phyloP scores from a whole-genome alignment of 371 early-diverging fungal species.

The Mucor plumbeus region DNA sequence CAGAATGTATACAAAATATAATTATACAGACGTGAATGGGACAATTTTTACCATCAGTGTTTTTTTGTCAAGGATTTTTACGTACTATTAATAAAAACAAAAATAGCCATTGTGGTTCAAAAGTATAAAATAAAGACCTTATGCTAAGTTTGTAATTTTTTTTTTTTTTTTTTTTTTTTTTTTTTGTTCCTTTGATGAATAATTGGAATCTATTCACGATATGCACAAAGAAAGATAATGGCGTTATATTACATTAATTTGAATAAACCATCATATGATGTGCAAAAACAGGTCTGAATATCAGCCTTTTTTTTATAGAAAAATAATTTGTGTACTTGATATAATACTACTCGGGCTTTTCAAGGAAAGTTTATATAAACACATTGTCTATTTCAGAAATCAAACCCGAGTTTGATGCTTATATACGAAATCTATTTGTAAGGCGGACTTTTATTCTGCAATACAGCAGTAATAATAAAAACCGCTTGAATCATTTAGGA shows the following conservation, averaged over 20 bases:
- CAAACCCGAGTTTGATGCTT: constrained; percentile 2
- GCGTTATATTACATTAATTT: not conserved
- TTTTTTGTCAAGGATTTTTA: too few species aligned
- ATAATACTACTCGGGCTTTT: not conserved
- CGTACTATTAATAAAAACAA: not conserved
- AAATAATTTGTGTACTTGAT: not conserved
- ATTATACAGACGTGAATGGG: too few species aligned
- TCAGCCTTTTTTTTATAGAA: not conserved
- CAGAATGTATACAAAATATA: too few species aligned
- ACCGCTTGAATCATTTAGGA: not conserved
- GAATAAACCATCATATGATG: constrained; percentile 1
- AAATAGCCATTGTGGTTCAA: not conserved
- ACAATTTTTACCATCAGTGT: too few species aligned
- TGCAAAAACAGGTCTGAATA: not conserved
- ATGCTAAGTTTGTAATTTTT: not conserved
- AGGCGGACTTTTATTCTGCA: not conserved
- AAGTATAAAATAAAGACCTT: not conserved
- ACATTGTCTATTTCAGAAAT: constrained; percentile 11
- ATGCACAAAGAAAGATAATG: not conserved
- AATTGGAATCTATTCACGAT: not conserved
- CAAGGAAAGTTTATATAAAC: not conserved
- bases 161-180: too few species aligned
- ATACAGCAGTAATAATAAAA: too few species aligned
- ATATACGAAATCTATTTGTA: not conserved
- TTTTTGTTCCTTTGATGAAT: not conserved